Evolutionary conservation across 352 stramenopile species (phyloP), one percentile per base, ranked within the genome.

Genomic region (Globisporangium uncinulatum): DNA sequence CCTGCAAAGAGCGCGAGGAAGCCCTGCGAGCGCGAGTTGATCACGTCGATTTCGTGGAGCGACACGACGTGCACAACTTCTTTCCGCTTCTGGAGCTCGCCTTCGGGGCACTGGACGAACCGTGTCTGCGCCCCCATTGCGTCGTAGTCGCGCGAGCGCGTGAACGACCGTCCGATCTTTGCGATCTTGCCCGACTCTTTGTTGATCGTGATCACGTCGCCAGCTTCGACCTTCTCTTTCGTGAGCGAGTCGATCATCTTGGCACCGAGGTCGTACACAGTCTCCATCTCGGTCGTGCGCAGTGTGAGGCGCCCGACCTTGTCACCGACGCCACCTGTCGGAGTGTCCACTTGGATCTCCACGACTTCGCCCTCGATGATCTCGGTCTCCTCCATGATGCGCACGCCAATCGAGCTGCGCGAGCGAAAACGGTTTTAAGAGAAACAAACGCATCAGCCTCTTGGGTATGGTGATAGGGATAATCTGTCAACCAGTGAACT

Each of bases 301-400:
- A 99, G 73, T 37, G 97, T 99, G 41, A 99, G 74, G 20, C 96
- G 79, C 43, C 97, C 97, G 11, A 89, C 71, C 51, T 92, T 89
- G 52, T 94, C 85, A 44, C 83, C 85, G 4, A 79, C 71, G 31
- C 74, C 81, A 10, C 79, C 82, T 0, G 80, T 95, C 2, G 85
- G 75, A 13, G 80, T 89, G 57, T 99, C 96, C 59, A 99, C 94
- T 76, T 99, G 95, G 63, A 99, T 98, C 70, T 99, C 97, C 19
- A 99, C 97, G 15, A 99, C 97, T 82, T 99, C 97, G 57, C 97
- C 97, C 74, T 99, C 97, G 70, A 99, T 99, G 57, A 99, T 98
- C 73, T 99, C 97, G 29, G 96, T 99, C 73, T 99, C 97, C 81
- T 99, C 97, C 80, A 99, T 97, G 72, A 99, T 99, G 42, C 94